Evolutionary conservation across 2,329 filamentous ascomycete species (phyloP), one percentile per base, ranked within the genome.

Genomic region (Arthrobotrys iridis): DNA sequence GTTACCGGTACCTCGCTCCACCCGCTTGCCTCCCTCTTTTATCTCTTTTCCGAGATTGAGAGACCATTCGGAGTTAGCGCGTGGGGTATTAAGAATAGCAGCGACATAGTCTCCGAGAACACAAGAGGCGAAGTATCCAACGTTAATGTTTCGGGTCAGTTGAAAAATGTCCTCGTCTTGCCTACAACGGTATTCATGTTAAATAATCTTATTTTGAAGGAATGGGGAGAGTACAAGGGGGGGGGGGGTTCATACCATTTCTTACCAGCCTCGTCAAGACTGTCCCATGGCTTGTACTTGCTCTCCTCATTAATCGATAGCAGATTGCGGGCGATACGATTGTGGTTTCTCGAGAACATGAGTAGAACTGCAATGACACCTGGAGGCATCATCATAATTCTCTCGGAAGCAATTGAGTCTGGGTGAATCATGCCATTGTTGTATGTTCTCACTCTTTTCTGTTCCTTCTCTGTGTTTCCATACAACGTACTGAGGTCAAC

Each of bases 401-500:
- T 85, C 67, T 86, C 86, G 78, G 91, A 88, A 0, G 88, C 86
- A 80, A 92, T 92, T 74, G 87, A 89, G 79, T 92, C 90, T 0
- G 88, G 87, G 81, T 91, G 91, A 76, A 92, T 83, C 78, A 87
- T 88, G 18, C 90, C 90, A 76, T 87, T 60, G 58, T 86, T 85
- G 81, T 87, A 86, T 0, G 88, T 89, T 26, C 90, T 85, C 79
- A 92, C 87, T 76, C 84, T 80, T 55, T 89, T 83, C 79, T 92
- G 90, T 77, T 91, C 88, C 22, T 84, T 82, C 78, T 87, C 85
- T 41, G 87, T 88, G 57, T 87, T 90, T 3, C 91, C 91, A 77
- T 93, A 93, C 4, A 93, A 83, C 0, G 91, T 91, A 0, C 89
- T 86, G 0, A 93, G 84, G 79, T 93, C 91, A 28, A 93, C 85